Evolutionary conservation across 2,329 filamentous ascomycete species (phyloP).

Genomic region (Alternaria sp.): DNA sequence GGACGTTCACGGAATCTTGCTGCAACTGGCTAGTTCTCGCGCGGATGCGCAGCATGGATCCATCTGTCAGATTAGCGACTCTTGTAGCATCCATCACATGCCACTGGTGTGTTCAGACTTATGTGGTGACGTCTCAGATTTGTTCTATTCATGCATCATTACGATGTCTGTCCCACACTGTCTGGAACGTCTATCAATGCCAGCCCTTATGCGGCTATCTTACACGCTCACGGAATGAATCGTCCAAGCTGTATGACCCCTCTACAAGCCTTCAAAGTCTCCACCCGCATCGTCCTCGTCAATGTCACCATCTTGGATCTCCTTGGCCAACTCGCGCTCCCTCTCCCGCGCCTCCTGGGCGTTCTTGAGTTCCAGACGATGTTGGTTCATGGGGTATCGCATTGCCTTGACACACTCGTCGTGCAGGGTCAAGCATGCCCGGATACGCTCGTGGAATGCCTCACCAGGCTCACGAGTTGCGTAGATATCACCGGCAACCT

Average conservation of each 20-base stretch:
- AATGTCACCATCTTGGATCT: conserved; percentile 96
- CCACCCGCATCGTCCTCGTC: conserved; percentile 96
- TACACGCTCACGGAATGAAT: conserved; percentile 23
- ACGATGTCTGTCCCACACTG: conserved; percentile 20
- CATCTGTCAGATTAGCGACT: conserved; percentile 11
- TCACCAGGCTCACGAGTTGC: conserved; percentile 94
- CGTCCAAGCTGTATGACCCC: conserved; percentile 2
- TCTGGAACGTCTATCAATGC: conserved; percentile 34
- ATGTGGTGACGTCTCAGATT: conserved; percentile 8
- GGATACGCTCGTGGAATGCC: conserved; percentile 96
- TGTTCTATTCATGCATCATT: conserved; percentile 37
- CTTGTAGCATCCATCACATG: conserved; percentile 11
- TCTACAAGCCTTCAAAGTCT: conserved; percentile 93
- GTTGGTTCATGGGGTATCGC: conserved; percentile 99
- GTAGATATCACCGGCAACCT: conserved; percentile 95
- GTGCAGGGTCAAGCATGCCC: conserved; percentile 88
- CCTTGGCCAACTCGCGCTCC: conserved; percentile 96
- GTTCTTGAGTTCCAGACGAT: conserved; percentile 95
- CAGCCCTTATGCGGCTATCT: conserved; percentile 28
- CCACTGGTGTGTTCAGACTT: background rate
- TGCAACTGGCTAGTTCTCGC: conserved; percentile 31
- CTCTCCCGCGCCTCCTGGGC: conserved; percentile 97
- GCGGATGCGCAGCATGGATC: conserved; percentile 29
- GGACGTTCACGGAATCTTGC: conserved; percentile 37
- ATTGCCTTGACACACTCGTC: conserved; percentile 99